A percentile compares a stretch with the other conserved stretches of the same genome.
These are phyloP conservation scores for Ophiognomonia clavigignenti-juglandacearum DNA, from an alignment of 2,329 filamentous ascomycete species.

Conservation along the genomic window DNA sequence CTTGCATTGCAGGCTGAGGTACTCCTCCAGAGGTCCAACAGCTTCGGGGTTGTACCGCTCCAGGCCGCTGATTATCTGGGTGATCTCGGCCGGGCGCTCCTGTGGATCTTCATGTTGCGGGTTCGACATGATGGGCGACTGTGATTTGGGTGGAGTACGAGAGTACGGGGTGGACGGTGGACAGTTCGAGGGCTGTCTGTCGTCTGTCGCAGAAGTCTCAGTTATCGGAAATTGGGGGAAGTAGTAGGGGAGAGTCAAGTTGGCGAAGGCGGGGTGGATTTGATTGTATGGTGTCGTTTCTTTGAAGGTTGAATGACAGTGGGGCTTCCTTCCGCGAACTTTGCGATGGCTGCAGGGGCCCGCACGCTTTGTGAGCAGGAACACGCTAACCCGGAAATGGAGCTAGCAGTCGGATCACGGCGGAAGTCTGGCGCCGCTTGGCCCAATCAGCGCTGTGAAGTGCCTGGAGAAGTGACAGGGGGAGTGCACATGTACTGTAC, in stretches of 20 bases:
- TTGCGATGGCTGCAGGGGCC: slow-evolving; percentile 2
- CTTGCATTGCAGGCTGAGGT: slow-evolving; percentile 92
- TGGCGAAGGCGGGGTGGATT: too few species aligned
- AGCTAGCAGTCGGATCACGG: slow-evolving; percentile 9
- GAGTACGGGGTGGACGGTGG: neutral
- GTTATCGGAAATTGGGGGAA: too few species aligned
- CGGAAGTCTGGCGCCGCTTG: slow-evolving; percentile 5
- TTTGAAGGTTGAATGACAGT: slow-evolving; percentile 5
- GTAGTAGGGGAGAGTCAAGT: too few species aligned
- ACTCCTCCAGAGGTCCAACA: slow-evolving; percentile 87
- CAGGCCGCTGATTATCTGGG: slow-evolving; percentile 90
- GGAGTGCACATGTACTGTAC: too few species aligned
- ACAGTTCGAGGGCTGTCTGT: too few species aligned
- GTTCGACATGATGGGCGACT: slow-evolving; percentile 47
- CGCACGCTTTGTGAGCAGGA: slow-evolving; percentile 1
- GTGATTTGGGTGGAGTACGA: neutral
- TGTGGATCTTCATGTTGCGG: slow-evolving; percentile 76
- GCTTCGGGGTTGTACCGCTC: slow-evolving; percentile 99
- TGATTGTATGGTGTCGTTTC: too few species aligned
- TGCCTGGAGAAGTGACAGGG: neutral
- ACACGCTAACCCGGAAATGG: neutral
- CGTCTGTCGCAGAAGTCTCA: neutral
- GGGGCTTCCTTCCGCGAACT: slow-evolving; percentile 8
- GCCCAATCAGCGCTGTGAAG: slow-evolving; percentile 1
- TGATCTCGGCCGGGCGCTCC: slow-evolving; percentile 88